phyloP scores from a whole-genome alignment of 2,329 filamentous ascomycete genomes.

The Calonectria fujianensis region DNA sequence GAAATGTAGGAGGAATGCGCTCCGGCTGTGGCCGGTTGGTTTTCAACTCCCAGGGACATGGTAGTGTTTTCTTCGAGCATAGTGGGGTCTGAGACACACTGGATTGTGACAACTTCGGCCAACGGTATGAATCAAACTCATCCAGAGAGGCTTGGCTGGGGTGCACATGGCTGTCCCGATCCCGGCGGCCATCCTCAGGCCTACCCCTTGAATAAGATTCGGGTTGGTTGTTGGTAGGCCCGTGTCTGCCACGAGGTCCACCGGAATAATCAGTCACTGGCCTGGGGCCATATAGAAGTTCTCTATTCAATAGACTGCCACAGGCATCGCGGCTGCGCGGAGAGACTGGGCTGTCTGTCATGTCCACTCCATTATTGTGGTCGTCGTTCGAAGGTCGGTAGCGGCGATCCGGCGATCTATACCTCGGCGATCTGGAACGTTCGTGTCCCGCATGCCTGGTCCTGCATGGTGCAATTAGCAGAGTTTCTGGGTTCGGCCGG shows the following conservation, averaged over 20 bases:
- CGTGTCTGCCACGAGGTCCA: neutral
- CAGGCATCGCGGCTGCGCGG: neutral
- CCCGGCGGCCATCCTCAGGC: neutral
- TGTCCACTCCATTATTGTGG: neutral
- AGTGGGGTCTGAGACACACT: conserved; percentile 62
- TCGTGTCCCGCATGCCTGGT: neutral
- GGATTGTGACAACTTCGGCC: conserved; percentile 65
- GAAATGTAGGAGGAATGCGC: neutral
- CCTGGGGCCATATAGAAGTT: neutral
- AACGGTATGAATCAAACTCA: conserved; percentile 63
- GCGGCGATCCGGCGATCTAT: neutral
- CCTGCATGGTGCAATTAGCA: neutral
- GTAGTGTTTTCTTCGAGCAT: conserved; percentile 17
- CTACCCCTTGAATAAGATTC: neutral
- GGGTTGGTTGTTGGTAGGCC: neutral
- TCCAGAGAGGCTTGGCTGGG: neutral
- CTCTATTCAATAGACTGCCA: neutral
- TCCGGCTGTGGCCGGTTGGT: neutral
- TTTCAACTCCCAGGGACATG: neutral
- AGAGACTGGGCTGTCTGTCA: too few species aligned
- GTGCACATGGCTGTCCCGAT: neutral
- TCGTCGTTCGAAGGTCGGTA: neutral
- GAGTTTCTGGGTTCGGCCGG: neutral
- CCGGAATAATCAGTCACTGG: neutral
- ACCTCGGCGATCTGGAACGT: neutral